phyloP scores from a whole-genome alignment of 2,329 filamentous ascomycete genomes.

The Pseudogymnoascus destructans region DNA sequence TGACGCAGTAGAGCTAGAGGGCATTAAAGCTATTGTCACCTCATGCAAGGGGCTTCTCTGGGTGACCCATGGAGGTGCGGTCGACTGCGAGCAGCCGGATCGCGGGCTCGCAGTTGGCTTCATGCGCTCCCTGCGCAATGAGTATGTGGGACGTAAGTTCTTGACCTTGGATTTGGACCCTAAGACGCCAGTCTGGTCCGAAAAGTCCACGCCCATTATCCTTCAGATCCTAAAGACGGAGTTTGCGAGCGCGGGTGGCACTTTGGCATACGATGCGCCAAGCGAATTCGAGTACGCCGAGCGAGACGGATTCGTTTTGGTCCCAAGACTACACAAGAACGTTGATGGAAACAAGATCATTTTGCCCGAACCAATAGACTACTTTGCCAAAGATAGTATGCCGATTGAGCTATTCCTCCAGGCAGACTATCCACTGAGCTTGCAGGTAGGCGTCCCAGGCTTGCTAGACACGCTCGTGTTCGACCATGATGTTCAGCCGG shows the following conservation, averaged over 20 bases:
- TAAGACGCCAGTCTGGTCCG: not conserved
- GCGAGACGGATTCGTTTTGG: conserved; percentile 20
- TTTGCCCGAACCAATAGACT: not conserved
- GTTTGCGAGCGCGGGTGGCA: conserved; percentile 27
- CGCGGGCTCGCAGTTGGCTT: conserved; percentile 11
- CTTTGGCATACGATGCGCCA: not conserved
- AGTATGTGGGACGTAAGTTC: conserved; percentile 13
- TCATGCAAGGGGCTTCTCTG: not conserved
- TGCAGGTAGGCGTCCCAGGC: conserved; percentile 19
- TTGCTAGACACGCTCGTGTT: conserved; percentile 17
- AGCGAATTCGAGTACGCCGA: conserved; percentile 19
- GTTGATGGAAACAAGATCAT: conserved; percentile 22
- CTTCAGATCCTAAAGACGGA: not conserved
- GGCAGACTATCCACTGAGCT: conserved; percentile 28
- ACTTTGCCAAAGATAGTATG: not conserved
- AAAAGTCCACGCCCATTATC: not conserved
- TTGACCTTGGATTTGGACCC: conserved; percentile 19
- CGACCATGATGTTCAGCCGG: not conserved
- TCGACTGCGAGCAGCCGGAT: conserved; percentile 8
- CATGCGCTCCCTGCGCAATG: conserved; percentile 11
- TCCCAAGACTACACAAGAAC: conserved; percentile 18
- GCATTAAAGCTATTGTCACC: not conserved
- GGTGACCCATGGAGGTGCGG: conserved; percentile 7
- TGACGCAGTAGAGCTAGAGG: not conserved
- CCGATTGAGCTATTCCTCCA: conserved; percentile 15